Evolutionary conservation across 371 early-diverging fungal species (phyloP).

Genomic region (Synchytrium microbalum): DNA sequence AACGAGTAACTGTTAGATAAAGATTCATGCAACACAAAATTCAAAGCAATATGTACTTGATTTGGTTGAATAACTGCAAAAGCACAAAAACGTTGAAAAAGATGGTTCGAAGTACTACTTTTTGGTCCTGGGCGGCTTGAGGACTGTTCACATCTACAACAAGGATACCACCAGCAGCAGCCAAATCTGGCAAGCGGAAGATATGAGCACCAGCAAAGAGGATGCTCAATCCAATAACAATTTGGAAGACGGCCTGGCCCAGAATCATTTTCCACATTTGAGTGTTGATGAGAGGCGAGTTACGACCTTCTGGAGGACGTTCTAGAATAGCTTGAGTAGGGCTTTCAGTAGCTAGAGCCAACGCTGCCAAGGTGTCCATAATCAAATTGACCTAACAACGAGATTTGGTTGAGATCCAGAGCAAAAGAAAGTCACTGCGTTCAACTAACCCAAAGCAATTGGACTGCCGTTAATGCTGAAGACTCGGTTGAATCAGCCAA

Average conservation of each 20-base stretch:
- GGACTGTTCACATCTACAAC: background rate
- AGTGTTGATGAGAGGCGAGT: slow-evolving; percentile 74
- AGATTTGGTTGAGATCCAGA: background rate
- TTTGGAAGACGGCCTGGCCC: slow-evolving; percentile 80
- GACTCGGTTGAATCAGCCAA: slow-evolving; percentile 11
- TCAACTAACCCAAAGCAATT: slow-evolving; percentile 59
- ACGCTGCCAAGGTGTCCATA: slow-evolving; percentile 82
- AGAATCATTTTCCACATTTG: slow-evolving; percentile 91
- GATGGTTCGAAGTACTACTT: slow-evolving; percentile 43
- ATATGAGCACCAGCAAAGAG: slow-evolving; percentile 41
- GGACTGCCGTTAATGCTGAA: slow-evolving; percentile 72
- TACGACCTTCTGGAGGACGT: slow-evolving; percentile 67
- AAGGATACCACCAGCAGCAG: slow-evolving; percentile 1
- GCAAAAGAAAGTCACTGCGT: background rate
- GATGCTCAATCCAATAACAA: slow-evolving; percentile 25
- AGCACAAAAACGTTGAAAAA: slow-evolving; percentile 95
- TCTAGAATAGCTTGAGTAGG: slow-evolving; percentile 70
- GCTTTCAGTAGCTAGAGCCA: slow-evolving; percentile 77
- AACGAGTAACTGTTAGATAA: background rate
- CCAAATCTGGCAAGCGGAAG: slow-evolving; percentile 33
- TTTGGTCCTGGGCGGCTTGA: background rate
- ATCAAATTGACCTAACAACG: slow-evolving; percentile 61
- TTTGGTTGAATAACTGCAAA: slow-evolving; percentile 86
- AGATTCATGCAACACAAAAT: background rate
- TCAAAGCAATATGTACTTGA: slow-evolving; percentile 26